Base-by-base conservation (phyloP, 192 early-diverging fungal species). In the Helicostylum pulchrum region DNA sequence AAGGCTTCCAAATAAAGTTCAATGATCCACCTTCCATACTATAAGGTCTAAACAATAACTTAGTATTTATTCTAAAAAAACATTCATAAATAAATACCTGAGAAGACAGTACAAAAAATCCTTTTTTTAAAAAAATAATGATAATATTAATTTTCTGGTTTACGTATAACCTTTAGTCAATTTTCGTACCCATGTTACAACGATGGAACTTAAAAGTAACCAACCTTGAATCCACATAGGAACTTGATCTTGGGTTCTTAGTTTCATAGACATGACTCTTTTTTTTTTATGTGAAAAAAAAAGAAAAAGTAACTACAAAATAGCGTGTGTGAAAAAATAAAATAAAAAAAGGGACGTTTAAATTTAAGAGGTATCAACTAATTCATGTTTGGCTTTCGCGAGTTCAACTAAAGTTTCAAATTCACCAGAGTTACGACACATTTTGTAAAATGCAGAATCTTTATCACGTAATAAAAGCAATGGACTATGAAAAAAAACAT, bases 351-450 rank as follows among this genome's bases (percentile, higher is more conserved):
- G 26, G 26, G 26, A 2, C 2, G 26, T 26, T 26, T 26, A 26
- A 26, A 26, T 26, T 26, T 26, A 26, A 2, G 26, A 26, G 30
- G 42, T 20, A 19, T 51, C 56, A 32, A 61, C 46, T 2, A 71
- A 36, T 17, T 61, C 50, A 51, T 70, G 63, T 42, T 65, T 71
- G 20, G 50, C n/a, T 10, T 73, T 80, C 0, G 85, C 86, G 23
- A 88, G 75, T 30, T 81, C 78, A 43, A 85, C 69, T 55, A 97
- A 62, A 7, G 78, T 73, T 36, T 86, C 88, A 45, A 85, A 87
- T 61, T 95, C 93, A 14, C 92, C 93, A 30, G 92, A 90, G 55
- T 88, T 85, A 34, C 80, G 79, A 57, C 87, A 92, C 88, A 97
- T 92, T 39, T 78, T 72, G 4, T 78, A 52, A 68, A 97, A 95